A percentile compares a stretch with the other conserved stretches of the same genome.
phyloP scores from a whole-genome alignment of 345 rosid genomes.

The Corchorus capsularis region DNA sequence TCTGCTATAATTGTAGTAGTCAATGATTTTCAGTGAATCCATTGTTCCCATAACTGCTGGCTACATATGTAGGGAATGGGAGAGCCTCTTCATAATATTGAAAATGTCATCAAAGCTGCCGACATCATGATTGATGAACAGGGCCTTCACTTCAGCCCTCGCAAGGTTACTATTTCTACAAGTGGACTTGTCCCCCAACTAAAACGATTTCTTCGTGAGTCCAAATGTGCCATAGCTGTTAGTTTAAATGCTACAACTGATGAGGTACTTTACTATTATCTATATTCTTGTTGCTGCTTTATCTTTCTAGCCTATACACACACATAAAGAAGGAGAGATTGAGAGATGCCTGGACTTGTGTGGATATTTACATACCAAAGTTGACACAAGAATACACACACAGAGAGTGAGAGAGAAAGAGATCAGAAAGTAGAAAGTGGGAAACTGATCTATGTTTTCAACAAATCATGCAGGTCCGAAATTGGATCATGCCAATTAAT shows the following conservation, averaged over 20 bases:
- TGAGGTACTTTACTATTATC: constrained; percentile 55
- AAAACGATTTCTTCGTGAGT: constrained; percentile 76
- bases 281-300: constrained; percentile 4
- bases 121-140: constrained; percentile 82
- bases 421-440: constrained; percentile 6
- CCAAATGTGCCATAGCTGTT: constrained; percentile 84
- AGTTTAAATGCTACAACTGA: constrained; percentile 96
- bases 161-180: constrained; percentile 90
- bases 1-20: not conserved
- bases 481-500: constrained; percentile 95
- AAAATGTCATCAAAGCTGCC: constrained; percentile 80
- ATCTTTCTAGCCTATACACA: not conserved
- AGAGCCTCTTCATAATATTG: constrained; percentile 88
- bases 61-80: constrained; percentile 83
- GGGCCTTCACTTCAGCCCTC: constrained; percentile 95
- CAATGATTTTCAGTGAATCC: not conserved
- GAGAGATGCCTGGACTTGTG: not conserved
- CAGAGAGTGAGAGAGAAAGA: not conserved
- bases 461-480: constrained; percentile 65
- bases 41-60: not conserved
- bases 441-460: constrained; percentile 11
- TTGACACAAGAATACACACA: not conserved
- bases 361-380: not conserved
- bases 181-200: constrained; percentile 96
- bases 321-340: not conserved